Evolutionary conservation across 208 protist genomes (phyloP).

Genomic region (Trypanosoma cruzi): DNA sequence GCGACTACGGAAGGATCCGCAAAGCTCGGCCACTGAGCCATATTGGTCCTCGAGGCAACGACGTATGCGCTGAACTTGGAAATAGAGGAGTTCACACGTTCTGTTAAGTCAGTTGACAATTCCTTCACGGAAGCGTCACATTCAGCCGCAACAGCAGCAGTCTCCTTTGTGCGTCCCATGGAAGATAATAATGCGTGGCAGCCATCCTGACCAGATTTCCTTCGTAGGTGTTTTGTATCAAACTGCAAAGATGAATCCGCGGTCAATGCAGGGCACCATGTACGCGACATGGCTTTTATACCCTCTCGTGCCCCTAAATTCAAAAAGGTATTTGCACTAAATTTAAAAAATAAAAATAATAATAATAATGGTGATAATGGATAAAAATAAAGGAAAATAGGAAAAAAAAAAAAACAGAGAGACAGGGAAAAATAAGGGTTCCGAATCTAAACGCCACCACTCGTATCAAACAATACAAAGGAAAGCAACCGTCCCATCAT

Average conservation of each 20-base stretch:
- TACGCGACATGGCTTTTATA: slow-evolving; percentile 24
- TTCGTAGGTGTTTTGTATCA: slow-evolving; percentile 20
- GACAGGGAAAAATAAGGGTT: neutral
- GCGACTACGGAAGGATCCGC: slow-evolving; percentile 7
- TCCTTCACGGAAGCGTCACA: slow-evolving; percentile 42
- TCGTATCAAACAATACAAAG: neutral
- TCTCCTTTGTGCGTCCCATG: slow-evolving; percentile 25
- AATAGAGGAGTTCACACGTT: slow-evolving; percentile 23
- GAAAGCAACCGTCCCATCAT: neutral
- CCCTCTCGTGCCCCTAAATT: neutral
- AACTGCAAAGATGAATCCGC: slow-evolving; percentile 19
- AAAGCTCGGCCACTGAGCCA: slow-evolving; percentile 36
- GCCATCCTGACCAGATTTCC: neutral
- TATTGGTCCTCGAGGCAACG: slow-evolving; percentile 61
- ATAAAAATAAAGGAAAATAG: slow-evolving; percentile 16
- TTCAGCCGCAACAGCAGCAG: slow-evolving; percentile 52
- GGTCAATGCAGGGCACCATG: slow-evolving; percentile 40
- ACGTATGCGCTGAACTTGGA: slow-evolving; percentile 48
- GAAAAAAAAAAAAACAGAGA: neutral
- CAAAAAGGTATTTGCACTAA: neutral
- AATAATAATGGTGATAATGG: slow-evolving; percentile 19
- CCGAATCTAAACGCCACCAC: neutral
- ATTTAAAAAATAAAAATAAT: slow-evolving; percentile 14
- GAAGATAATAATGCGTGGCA: neutral
- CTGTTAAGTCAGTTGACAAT: slow-evolving; percentile 26